These are phyloP conservation scores for Nemophila menziesii DNA, from an alignment of 257 asterid species.

Conservation along the genomic window DNA sequence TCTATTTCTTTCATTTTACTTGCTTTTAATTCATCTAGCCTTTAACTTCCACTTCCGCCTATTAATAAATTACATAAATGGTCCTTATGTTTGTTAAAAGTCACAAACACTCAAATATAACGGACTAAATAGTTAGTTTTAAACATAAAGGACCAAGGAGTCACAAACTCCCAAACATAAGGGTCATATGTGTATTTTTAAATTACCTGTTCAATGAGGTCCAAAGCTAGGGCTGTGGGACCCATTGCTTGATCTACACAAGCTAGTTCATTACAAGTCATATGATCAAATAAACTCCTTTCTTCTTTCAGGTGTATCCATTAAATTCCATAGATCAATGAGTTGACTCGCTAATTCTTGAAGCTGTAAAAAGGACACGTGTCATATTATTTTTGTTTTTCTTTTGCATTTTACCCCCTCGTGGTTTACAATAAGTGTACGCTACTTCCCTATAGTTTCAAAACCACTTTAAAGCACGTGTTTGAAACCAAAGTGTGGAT, in stretches of 20 bases:
- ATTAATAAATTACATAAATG: conserved; percentile 15
- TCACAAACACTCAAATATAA: too few species aligned
- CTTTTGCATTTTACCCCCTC: too few species aligned
- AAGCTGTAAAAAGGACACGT: conserved; percentile 39
- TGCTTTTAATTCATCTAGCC: conserved; percentile 89
- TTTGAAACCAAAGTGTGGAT: too few species aligned
- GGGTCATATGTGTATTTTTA: too few species aligned
- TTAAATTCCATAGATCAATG: conserved; percentile 92
- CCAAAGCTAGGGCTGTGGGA: conserved; percentile 86
- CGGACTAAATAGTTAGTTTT: conserved; percentile 5
- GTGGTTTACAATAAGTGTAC: too few species aligned
- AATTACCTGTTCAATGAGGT: conserved; percentile 74
- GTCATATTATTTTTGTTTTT: too few species aligned
- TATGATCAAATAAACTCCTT: conserved; percentile 53
- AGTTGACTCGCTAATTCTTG: conserved; percentile 90
- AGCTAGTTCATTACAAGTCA: conserved; percentile 70
- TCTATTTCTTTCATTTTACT: conserved; percentile 97
- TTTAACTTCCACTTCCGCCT: conserved; percentile 95
- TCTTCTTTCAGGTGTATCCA: conserved; percentile 92
- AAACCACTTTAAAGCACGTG: too few species aligned
- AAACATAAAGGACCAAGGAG: too few species aligned
- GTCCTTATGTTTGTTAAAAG: too few species aligned
- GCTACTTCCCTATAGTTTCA: too few species aligned
- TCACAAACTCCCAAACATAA: too few species aligned
- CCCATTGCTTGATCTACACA: conserved; percentile 71